A percentile compares a stretch with the other conserved stretches of the same genome.
Evolutionary conservation across 306 rosid species (phyloP).

Genomic region (Gillenia trifoliata): DNA sequence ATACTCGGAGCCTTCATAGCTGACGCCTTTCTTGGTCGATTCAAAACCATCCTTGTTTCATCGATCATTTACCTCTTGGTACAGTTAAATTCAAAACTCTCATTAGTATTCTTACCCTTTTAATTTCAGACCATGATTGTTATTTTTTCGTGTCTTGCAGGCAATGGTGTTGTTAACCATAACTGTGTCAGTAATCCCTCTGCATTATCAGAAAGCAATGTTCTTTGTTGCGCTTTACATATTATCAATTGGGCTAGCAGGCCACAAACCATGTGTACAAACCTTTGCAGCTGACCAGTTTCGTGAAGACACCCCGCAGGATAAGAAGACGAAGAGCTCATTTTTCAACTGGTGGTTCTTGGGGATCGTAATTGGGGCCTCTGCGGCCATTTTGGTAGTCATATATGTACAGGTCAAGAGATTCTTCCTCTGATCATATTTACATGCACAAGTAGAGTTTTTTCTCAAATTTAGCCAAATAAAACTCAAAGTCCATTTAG

Average conservation of each 20-base stretch:
- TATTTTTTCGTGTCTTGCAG: background rate
- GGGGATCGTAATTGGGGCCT: conserved; percentile 49
- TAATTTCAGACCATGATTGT: background rate
- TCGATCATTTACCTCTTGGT: conserved; percentile 28
- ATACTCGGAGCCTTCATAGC: conserved; percentile 42
- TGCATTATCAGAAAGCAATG: conserved; percentile 12
- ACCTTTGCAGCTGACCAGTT: conserved; percentile 88
- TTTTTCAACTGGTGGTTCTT: conserved; percentile 76
- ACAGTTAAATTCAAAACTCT: background rate
- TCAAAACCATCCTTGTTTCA: conserved; percentile 36
- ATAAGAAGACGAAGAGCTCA: conserved; percentile 50
- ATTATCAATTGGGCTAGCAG: conserved; percentile 60
- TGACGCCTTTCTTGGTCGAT: conserved; percentile 43
- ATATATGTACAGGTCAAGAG: conserved; percentile 57
- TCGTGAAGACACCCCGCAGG: conserved; percentile 46
- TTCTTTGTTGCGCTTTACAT: conserved; percentile 48
- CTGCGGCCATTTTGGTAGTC: conserved; percentile 43
- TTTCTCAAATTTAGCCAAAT: background rate
- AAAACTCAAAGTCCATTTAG: background rate
- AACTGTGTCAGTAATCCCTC: conserved; percentile 17
- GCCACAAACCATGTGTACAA: conserved; percentile 70
- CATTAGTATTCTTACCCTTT: background rate
- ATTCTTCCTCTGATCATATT: background rate
- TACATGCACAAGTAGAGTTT: background rate
- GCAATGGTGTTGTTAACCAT: conserved; percentile 9